Base-by-base conservation (phyloP, 768 basidiomycete species). In the Phaeotremella skinneri region DNA sequence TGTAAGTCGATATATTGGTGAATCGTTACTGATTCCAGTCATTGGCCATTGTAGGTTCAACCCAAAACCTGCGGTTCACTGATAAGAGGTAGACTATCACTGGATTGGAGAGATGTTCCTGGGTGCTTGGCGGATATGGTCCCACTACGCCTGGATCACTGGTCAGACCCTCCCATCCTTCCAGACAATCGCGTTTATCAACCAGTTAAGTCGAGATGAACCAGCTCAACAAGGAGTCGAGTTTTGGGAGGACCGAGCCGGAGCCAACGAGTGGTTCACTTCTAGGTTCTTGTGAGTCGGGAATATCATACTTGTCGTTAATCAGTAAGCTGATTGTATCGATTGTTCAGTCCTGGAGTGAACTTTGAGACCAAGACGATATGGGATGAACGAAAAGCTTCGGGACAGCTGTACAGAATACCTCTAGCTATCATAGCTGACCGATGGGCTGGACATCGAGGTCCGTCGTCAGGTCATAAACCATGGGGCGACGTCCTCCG, bases 401-500 rank as follows among this genome's bases (percentile, higher is more conserved):
- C 62, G 13, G 21, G 43, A 6, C 49, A 55, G 43, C 21, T 58
- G 3, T 67, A 61, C 42, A 61, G 52, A 0, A 54, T 67, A 34
- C 59, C 63, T 5, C 49, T 56, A 21, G 59, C 58, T 20, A 41
- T 60, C 26, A 55, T 69, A 25, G 60, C 59, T 13, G 67, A 69
- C 51, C 61, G 70, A 34, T 27, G 55, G 47, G 61, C 52, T 0
- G 70, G 70, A 1, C 68, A 69, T 42, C 45, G 45, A 21, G 66
- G 65, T n/a, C 68, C 66, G 11, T 58, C 52, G 17, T 37, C 52
- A 5, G 57, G 49, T 6, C 59, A 48, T 52, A 72, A 70, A 48
- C 68, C 68, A 20, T 60, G 52, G 54, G 70, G 59, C 9, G 68
- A 69, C 42, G 70, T 60, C 9, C 52, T 72, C 23, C 56, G 63